These are phyloP conservation scores for Myochromella boudieri DNA, from an alignment of 768 basidiomycete species.

Conservation along the genomic window DNA sequence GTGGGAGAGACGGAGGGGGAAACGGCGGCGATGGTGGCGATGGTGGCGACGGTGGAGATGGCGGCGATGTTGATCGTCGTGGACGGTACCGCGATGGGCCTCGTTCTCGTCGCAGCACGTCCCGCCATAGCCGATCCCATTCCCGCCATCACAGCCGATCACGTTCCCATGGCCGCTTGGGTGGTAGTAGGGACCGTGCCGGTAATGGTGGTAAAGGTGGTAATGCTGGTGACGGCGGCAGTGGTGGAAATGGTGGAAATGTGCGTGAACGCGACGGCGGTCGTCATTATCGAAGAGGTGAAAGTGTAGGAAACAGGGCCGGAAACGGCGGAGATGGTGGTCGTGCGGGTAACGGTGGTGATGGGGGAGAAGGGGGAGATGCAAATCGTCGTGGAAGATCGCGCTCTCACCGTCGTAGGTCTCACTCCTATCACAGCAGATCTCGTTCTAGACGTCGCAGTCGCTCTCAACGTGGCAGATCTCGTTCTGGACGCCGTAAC, in stretches of 20 bases:
- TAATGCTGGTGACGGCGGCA: neutral
- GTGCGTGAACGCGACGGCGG: no score
- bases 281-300: neutral
- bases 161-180: neutral
- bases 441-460: neutral
- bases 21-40: conserved; percentile 4
- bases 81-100: neutral
- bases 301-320: conserved; percentile 3
- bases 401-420: no score
- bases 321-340: conserved; percentile 12
- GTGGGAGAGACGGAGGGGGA: no score
- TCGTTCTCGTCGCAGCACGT: neutral
- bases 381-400: no score
- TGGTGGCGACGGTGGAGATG: conserved; percentile 2
- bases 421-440: no score
- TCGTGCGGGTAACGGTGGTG: neutral
- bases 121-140: neutral
- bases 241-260: neutral
- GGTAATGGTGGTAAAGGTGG: neutral
- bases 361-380: conserved; percentile 1
- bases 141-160: neutral
- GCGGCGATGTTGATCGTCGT: neutral
- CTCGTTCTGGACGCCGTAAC: neutral
- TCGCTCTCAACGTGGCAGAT: neutral
- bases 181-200: neutral